A percentile compares a stretch with the other conserved stretches of the same genome.
phyloP scores from a whole-genome alignment of 73 alveolate genomes.

The Symbiodinium pilosum region DNA sequence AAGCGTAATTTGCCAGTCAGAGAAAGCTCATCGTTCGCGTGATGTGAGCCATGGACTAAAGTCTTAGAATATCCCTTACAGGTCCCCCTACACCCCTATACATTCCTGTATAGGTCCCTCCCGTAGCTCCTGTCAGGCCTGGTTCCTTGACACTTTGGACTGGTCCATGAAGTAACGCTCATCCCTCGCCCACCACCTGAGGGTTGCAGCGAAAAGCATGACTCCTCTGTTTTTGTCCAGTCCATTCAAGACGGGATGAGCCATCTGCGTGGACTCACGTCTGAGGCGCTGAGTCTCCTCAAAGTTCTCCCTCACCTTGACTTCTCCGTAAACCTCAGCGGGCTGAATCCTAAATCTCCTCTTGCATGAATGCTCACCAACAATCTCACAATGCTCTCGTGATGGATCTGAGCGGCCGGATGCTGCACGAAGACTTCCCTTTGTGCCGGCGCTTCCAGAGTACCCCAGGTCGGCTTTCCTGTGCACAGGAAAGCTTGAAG shows the following conservation, averaged over 20 bases:
- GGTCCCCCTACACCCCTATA: no score
- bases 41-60: no score
- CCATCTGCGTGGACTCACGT: slow-evolving; percentile 32
- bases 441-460: slow-evolving; percentile 55
- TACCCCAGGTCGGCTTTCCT: slow-evolving; percentile 85
- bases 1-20: no score
- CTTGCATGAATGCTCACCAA: neutral
- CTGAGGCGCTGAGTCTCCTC: slow-evolving; percentile 83
- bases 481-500: no score
- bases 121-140: neutral
- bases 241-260: neutral
- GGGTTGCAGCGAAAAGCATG: neutral
- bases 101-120: neutral
- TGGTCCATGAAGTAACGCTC: slow-evolving; percentile 67
- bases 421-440: slow-evolving; percentile 38
- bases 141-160: neutral
- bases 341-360: neutral
- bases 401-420: slow-evolving; percentile 1
- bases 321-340: slow-evolving; percentile 69
- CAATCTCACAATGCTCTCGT: no score
- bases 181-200: slow-evolving; percentile 94
- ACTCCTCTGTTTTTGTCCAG: neutral
- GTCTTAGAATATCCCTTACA: no score
- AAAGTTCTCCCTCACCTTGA: slow-evolving; percentile 67
- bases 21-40: no score